Base-by-base conservation (phyloP, 2,329 filamentous ascomycete species). In the Fusarium phyllophilum region DNA sequence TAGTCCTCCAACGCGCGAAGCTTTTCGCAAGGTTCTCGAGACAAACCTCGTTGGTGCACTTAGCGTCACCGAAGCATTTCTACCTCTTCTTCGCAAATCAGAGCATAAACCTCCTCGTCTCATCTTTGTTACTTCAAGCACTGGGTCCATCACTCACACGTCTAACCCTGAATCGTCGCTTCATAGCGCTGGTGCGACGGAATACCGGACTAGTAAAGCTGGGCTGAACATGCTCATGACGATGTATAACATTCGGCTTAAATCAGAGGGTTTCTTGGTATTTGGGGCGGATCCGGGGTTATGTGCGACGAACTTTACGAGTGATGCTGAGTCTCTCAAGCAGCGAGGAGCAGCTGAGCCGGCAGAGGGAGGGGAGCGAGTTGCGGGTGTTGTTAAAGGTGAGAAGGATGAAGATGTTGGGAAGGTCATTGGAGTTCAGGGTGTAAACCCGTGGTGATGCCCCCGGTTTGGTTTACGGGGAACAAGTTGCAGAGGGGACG, bases 141-240 rank as follows among this genome's bases (percentile, higher is more conserved):
- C 55, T 2, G 66, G 68, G 0, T 70, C 68, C 1, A 60, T 70
- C 33, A 38, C 66, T 3, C 68, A 31, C 10, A 34, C 66, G 3
- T 17, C 60, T 5, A n/a, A 70, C 11, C 48, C 60, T 0, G 33
- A 42, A 17, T 70, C 66, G 0, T 66, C 54, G 2, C 52, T 60
- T 8, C 42, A 66, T 39, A 45, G 6, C 15, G 38, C 38, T 1
- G 9, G 24, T 11, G 68, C 45, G 1, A 22, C 12, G 1, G 66
- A 70, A 44, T 70, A 70, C 17, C 54, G 68, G 8, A 20, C 60
- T 6, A 46, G 68, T 7, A 70, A 70, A 6, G 68, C 68, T 20
- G 68, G 66, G 0, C 15, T 70, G 34, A 70, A 70, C 13, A 70
- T 70, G 68, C 49, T 70, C 0, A 70, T 70, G 66, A 1, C 42